Evolutionary conservation across 441 rosid species (phyloP), one percentile per base, ranked within the genome.

Genomic region (Omphalea diandra): DNA sequence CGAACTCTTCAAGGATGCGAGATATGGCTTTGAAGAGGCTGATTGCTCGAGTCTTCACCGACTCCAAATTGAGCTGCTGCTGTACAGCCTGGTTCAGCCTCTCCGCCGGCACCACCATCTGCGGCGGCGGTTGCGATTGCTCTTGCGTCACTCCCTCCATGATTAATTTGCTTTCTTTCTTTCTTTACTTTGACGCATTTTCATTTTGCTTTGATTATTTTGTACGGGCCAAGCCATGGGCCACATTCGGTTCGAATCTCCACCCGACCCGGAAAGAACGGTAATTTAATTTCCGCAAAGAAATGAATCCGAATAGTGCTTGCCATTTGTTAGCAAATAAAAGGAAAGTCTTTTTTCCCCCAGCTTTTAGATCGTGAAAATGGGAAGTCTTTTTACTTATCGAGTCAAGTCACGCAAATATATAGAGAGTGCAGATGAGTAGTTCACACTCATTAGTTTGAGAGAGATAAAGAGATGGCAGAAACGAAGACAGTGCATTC

Each of bases 1-100:
- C 96, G 58, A 92, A 86, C 65, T 90, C 97, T 83, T 93, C 99
- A 53, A 95, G 91, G 68, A 93, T 88, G 77, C 97, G 96, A 76
- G 93, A 70, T 71, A 93, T 84, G 75, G 97, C 88, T 62, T 93
- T 93, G 87, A 53, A 83, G 27, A 95, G 91, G 67, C 94, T 87
- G 67, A 73, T 74, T 58, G 91, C 98, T 78, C 99, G 85, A 54
- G 88, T 85, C 81, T 85, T 93, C 33, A 95, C 80, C 20, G 93
- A 77, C 27, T 93, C 97, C 63, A 95, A 79, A 77, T 91, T 91
- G 70, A 93, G 86, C 75, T 83, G 90, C 75, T 90, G 88, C 38
- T 81, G 87, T 66, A 89, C 73, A 44, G 85, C 85, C 66, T 56
- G 84, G 79, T 90, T 88, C 79, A 93, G 83, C 82, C 83, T 85